These are phyloP conservation scores for Penicillium atrosanguineum DNA, from an alignment of 495 filamentous ascomycete species.

Conservation along the genomic window DNA sequence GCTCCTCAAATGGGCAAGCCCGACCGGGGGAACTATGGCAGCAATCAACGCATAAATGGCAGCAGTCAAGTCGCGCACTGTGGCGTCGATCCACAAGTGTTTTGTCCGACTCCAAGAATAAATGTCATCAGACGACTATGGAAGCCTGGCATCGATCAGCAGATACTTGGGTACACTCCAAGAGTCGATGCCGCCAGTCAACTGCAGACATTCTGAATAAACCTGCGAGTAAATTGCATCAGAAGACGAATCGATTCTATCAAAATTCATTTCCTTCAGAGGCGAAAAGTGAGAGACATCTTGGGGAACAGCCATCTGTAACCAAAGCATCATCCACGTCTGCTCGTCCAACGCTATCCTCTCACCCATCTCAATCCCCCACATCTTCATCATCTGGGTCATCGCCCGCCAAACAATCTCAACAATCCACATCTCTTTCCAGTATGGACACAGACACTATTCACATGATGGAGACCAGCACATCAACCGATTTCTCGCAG, in stretches of 20 bases:
- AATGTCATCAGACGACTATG: constrained; percentile 10
- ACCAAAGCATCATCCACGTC: neutral
- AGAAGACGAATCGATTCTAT: constrained; percentile 4
- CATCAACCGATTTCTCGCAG: neutral
- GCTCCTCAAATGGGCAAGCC: neutral
- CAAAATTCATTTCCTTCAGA: neutral
- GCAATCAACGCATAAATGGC: constrained; percentile 7
- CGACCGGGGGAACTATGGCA: neutral
- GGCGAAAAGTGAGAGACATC: neutral
- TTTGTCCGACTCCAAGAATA: constrained; percentile 11
- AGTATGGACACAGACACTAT: neutral
- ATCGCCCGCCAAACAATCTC: too few species aligned
- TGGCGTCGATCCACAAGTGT: constrained; percentile 9
- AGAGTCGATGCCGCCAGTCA: constrained; percentile 5
- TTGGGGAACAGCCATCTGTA: neutral
- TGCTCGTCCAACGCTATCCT: neutral
- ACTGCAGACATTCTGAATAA: constrained; percentile 1
- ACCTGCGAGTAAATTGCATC: constrained; percentile 2
- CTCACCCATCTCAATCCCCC: neutral
- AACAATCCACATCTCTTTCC: neutral
- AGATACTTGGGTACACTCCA: constrained; percentile 4
- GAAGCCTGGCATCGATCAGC: constrained; percentile 9
- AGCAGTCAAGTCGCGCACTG: constrained; percentile 10
- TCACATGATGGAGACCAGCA: neutral
- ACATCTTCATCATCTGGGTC: neutral